Base-by-base conservation (phyloP, 129 eudicot species). In the Mikania micrantha region DNA sequence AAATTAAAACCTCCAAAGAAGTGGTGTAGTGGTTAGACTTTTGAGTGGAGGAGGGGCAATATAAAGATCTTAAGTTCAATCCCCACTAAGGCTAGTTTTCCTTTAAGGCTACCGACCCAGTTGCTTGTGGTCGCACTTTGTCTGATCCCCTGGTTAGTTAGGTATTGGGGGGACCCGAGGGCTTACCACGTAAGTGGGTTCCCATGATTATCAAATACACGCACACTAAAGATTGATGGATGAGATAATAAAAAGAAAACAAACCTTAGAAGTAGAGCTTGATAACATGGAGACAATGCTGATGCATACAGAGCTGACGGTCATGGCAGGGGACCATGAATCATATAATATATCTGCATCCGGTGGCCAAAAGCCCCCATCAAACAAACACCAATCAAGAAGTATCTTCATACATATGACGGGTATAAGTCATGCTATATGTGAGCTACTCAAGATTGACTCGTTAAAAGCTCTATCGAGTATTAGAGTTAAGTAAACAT, bases 281-380 rank as follows among this genome's bases (percentile, higher is more conserved):
- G 95, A 88, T 49, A 88, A 41, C 95, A 88, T 88, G 69, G 91
- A 88, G 67, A 88, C 80, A 16, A 88, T 85, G 76, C 91, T 88
- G 78, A 88, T 82, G 76, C 95, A 88, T 56, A 88, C 80, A 19
- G 95, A 88, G 61, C 91, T 84, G 24, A 88, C 95, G 0, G 90
- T 88, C 95, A 88, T 88, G n/a, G 95, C 95, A 21, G 95, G 95
- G 45, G 95, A 88, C 95, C 91, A 88, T 3, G 91, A 85, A 78
- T 88, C 95, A 57, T 88, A 88, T 72, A 88, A 78, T 58, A 88
- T 88, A 82, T 88, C 95, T 88, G 95, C 69, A 64, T n/a, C 15
- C 60, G 35, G n/a, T 25, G 39, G 16, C 50, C 19, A 53, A 53
- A 53, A 0, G 34, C 17, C 60, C 32, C 60, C 29, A 19, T 50